Evolutionary conservation across 208 protist species (phyloP).

Genomic region (Leishmania braziliensis): DNA sequence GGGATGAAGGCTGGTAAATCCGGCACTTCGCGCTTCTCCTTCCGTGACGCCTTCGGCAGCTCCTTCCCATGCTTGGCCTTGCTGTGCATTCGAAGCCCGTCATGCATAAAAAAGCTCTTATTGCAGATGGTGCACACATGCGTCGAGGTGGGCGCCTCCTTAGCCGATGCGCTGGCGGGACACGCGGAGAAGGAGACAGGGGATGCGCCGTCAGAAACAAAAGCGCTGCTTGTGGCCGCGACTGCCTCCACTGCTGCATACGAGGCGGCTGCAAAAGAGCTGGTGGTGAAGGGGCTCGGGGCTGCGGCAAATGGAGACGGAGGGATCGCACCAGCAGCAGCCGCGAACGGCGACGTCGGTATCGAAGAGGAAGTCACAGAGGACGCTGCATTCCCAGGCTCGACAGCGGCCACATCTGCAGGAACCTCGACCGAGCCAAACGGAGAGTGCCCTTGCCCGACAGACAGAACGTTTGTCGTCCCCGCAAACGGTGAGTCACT

Average conservation of each 20-base stretch:
- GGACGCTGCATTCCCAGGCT: background rate
- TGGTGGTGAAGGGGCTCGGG: slow-evolving; percentile 9
- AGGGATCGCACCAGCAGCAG: slow-evolving; percentile 7
- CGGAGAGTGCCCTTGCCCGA: slow-evolving; percentile 37
- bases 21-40: slow-evolving; percentile 12
- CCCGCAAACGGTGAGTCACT: slow-evolving; percentile 36
- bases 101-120: slow-evolving; percentile 58
- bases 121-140: slow-evolving; percentile 69
- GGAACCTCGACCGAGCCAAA: slow-evolving; percentile 30
- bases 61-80: slow-evolving; percentile 80
- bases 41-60: slow-evolving; percentile 27
- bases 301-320: slow-evolving; percentile 43
- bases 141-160: slow-evolving; percentile 23
- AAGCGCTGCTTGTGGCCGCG: background rate
- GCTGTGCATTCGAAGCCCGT: slow-evolving; percentile 78
- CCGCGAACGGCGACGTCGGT: slow-evolving; percentile 41
- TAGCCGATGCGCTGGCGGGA: background rate
- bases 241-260: slow-evolving; percentile 12
- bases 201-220: background rate
- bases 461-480: slow-evolving; percentile 44
- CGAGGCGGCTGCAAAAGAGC: slow-evolving; percentile 17
- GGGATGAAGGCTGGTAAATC: slow-evolving; percentile 85
- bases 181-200: background rate
- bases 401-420: background rate
- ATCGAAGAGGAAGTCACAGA: background rate